Base-by-base conservation (phyloP, 2,329 filamentous ascomycete species). In the Paecilomyces formosus region DNA sequence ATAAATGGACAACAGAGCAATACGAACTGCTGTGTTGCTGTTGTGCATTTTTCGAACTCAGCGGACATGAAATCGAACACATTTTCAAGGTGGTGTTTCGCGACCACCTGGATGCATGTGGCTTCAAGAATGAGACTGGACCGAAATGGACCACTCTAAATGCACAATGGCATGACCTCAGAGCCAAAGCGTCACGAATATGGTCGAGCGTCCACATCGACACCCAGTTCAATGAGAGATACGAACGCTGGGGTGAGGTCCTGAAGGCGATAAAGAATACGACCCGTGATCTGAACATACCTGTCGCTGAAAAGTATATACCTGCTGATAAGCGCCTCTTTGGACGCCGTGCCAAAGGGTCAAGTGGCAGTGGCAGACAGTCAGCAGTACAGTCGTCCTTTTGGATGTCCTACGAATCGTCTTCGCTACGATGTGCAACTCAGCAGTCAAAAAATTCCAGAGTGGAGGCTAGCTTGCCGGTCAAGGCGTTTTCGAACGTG, bases 291-390 rank as follows among this genome's bases (percentile, higher is more conserved):
- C 12, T 52, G n/a, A 22, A 24, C 13, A 52, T 52, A 12, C 11
- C 53, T 12, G 26, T 55, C 4, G 53, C 53, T 28, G 66, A 63
- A 24, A n/a, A 54, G 9, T n/a, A 8, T 8, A 61, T 65, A 45
- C 55, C 61, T 7, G 59, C 60, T 13, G 57, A 65, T 21, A 57
- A 49, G 1, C 60, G 58, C 2, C 45, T 15, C 0, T 63, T 60
- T 39, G 57, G 57, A 0, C 26, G 18, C 22, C 22, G 18, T 13
- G 50, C 11, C 9, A 24, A 28, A n/a, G 3, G 5, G 11, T 9
- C 50, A 26, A 24, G 12, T 13, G 45, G 18, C 28, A 24, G 12
- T 13, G 45, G 18, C 28, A 33, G 21, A 12, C 31, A 12, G 30
- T 3, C 30, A 31, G 30, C 30, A 31, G 8, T 31, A 12, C 30